These are phyloP conservation scores for Phytophthora sp. DNA, from an alignment of 352 stramenopile species.

Conservation along the genomic window DNA sequence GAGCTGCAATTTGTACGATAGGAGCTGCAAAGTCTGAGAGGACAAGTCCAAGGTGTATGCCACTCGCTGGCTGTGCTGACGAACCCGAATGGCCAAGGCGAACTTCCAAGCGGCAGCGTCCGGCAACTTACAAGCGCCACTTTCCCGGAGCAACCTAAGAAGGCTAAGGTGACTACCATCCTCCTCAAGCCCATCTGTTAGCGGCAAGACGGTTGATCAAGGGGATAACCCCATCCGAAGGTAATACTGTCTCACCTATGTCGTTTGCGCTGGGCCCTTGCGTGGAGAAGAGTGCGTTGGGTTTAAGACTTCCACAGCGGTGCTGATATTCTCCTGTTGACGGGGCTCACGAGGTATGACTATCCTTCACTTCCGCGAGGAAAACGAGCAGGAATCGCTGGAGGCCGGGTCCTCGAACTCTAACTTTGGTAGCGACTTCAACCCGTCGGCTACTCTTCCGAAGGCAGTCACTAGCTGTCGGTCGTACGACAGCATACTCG, in stretches of 20 bases:
- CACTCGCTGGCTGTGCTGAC: too few species aligned
- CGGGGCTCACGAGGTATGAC: slow-evolving; percentile 14
- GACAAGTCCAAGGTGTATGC: too few species aligned
- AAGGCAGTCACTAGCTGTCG: neutral
- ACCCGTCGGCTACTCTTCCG: neutral
- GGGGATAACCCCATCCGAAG: neutral
- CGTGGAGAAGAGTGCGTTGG: slow-evolving; percentile 3
- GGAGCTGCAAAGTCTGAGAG: too few species aligned
- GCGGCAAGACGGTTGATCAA: slow-evolving; percentile 12
- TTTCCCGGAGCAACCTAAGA: slow-evolving; percentile 23
- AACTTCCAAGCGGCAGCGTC: slow-evolving; percentile 1
- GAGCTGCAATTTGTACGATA: neutral
- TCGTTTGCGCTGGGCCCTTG: slow-evolving; percentile 19
- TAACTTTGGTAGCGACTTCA: slow-evolving; percentile 27
- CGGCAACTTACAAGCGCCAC: neutral
- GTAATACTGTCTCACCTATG: slow-evolving; percentile 22
- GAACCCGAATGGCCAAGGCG: slow-evolving; percentile 4
- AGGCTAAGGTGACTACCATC: slow-evolving; percentile 18
- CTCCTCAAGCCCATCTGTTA: slow-evolving; percentile 17
- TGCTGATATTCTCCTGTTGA: slow-evolving; percentile 22
- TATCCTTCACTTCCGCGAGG: slow-evolving; percentile 15
- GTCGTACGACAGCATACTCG: slow-evolving; percentile 23
- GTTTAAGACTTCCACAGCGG: slow-evolving; percentile 8
- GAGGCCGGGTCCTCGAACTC: neutral
- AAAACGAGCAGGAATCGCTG: too few species aligned